A percentile compares a stretch with the other conserved stretches of the same genome.
Evolutionary conservation across 2,329 filamentous ascomycete genomes (phyloP).

Genomic region (Ascochyta clinopodiicola): DNA sequence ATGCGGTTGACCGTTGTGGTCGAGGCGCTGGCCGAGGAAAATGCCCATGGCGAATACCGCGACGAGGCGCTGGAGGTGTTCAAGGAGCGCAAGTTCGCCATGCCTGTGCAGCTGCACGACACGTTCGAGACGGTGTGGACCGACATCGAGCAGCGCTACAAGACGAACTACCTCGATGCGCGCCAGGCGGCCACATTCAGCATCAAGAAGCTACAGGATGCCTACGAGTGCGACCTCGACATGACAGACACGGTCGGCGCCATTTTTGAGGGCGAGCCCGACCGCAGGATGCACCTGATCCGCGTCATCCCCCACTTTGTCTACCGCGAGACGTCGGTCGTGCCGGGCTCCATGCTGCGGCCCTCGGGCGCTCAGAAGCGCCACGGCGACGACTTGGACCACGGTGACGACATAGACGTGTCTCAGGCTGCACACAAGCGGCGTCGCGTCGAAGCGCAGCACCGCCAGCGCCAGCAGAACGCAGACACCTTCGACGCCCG

Average conservation of each 20-base stretch:
- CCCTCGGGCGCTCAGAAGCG: constrained; percentile 35
- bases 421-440: constrained; percentile 29
- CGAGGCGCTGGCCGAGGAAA: constrained; percentile 32
- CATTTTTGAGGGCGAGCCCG: constrained; percentile 41
- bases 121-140: constrained; percentile 41
- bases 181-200: constrained; percentile 31
- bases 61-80: constrained; percentile 27
- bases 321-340: constrained; percentile 43
- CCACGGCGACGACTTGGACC: constrained; percentile 14
- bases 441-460: constrained; percentile 28
- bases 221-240: constrained; percentile 46
- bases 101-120: constrained; percentile 37
- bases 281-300: constrained; percentile 36
- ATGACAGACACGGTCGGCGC: constrained; percentile 43
- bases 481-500: constrained; percentile 18
- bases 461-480: constrained; percentile 1
- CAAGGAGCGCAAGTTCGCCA: constrained; percentile 46
- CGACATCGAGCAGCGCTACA: constrained; percentile 42
- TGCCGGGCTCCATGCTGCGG: constrained; percentile 38
- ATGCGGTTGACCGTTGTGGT: constrained; percentile 43
- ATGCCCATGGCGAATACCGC: constrained; percentile 27
- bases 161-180: constrained; percentile 39
- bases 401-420: too few relatives aligned
- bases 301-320: constrained; percentile 39
- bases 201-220: constrained; percentile 48